These are phyloP conservation scores for Aquanectria penicillioides DNA, from an alignment of 2,329 filamentous ascomycete species.

Conservation along the genomic window DNA sequence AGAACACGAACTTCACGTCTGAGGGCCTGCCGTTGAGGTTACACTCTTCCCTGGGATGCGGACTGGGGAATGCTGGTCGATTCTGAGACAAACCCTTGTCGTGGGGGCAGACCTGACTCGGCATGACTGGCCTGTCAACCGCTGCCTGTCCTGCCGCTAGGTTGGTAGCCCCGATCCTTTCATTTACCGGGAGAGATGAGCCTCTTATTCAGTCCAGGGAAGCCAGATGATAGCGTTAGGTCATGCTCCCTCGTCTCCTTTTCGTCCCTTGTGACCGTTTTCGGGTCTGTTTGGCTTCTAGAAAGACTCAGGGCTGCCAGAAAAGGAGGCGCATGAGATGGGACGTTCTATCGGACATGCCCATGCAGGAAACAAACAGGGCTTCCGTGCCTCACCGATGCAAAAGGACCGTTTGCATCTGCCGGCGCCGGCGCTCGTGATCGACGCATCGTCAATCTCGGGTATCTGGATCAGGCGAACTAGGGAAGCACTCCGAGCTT, in stretches of 20 bases:
- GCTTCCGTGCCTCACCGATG: constrained; percentile 16
- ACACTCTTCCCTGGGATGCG: constrained; percentile 34
- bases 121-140: constrained; percentile 21
- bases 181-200: constrained; percentile 36
- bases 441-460: constrained; percentile 44
- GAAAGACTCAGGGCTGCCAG: constrained; percentile 29
- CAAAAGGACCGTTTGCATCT: constrained; percentile 23
- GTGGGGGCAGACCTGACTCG: constrained; percentile 23
- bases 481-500: constrained; percentile 23
- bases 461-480: constrained; percentile 37
- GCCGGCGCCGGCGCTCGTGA: constrained; percentile 34
- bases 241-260: constrained; percentile 23
- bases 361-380: constrained; percentile 28
- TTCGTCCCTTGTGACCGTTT: constrained; percentile 24
- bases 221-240: constrained; percentile 23
- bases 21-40: constrained; percentile 37
- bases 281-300: constrained; percentile 30
- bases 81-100: constrained; percentile 39
- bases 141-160: constrained; percentile 26
- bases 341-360: constrained; percentile 27
- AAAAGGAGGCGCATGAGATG: constrained; percentile 26
- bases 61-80: constrained; percentile 44
- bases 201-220: constrained; percentile 10
- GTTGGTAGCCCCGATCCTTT: constrained; percentile 30
- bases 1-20: constrained; percentile 24